These are phyloP conservation scores for Cichorium intybus DNA, from an alignment of 140 eudicot species.

Conservation along the genomic window DNA sequence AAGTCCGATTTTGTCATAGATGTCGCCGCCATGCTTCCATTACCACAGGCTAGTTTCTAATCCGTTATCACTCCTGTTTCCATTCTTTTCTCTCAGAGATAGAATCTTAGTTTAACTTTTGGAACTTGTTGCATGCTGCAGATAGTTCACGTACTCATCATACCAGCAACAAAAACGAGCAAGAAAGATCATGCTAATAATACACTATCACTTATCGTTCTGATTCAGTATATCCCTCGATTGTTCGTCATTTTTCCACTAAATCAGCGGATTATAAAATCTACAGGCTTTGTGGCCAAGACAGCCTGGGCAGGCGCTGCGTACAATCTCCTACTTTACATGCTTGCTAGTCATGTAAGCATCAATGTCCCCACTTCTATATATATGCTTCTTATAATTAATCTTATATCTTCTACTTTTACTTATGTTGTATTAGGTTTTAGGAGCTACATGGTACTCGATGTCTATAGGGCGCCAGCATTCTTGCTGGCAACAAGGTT, in stretches of 20 bases:
- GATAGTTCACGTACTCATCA: constrained; percentile 64
- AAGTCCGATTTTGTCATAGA: constrained; percentile 74
- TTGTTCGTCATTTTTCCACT: constrained; percentile 79
- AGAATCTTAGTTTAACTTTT: not conserved
- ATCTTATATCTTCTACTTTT: not conserved
- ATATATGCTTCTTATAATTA: too few species aligned
- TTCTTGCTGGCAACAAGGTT: constrained; percentile 77
- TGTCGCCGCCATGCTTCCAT: constrained; percentile 75
- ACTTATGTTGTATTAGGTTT: constrained; percentile 37
- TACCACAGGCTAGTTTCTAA: constrained; percentile 68
- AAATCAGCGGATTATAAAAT: constrained; percentile 65
- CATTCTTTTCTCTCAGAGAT: not conserved
- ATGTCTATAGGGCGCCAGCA: constrained; percentile 84
- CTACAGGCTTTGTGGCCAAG: constrained; percentile 83
- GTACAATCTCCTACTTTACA: constrained; percentile 81
- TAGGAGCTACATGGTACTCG: constrained; percentile 90
- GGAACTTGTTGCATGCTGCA: constrained; percentile 34
- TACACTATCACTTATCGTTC: constrained; percentile 77
- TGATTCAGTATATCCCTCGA: constrained; percentile 81
- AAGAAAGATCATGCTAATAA: constrained; percentile 60
- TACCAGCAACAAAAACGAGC: constrained; percentile 61
- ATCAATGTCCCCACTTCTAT: constrained; percentile 2
- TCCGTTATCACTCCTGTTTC: not conserved
- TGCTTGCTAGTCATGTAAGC: constrained; percentile 92
- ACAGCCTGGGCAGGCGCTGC: constrained; percentile 99